Evolutionary conservation across 768 basidiomycete species (phyloP), one percentile per base, ranked within the genome.

Genomic region (Terana coerulea): DNA sequence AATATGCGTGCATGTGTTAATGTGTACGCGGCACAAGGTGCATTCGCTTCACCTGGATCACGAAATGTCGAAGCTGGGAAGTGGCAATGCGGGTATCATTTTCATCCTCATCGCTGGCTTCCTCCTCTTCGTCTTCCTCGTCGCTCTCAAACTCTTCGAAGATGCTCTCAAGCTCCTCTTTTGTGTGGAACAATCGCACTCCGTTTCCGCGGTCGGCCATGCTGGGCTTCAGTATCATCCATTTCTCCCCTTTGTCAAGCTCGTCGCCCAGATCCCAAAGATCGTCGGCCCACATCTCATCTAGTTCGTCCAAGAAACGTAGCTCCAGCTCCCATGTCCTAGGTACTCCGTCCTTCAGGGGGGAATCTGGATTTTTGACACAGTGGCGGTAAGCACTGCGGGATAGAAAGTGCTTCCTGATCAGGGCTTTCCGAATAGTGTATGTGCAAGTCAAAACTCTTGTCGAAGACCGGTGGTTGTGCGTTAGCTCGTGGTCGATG

Each of bases 181-280:
- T 87, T 49, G 78, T 85, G 47, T 86, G 81, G 69, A 99, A 98
- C 41, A 99, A 70, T 39, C 94, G 72, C 57, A 99, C 94, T 2
- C 95, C 97, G 77, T 92, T 91, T 11, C 94, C 97, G 44, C 92
- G 80, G 71, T 98, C 95, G 1, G 94, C 87, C 90, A 99, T 95
- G 15, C 93, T 91, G 40, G 97, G 95, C 71, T 99, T 99, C 46
- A 99, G 70, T 54, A 99, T 95, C 80, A 86, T 98, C 95, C 95
- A 98, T 44, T 59, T 72, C 15, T 57, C 51, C 3, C 30, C 52
- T 31, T 53, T 55, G 19, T 83, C 77, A 26, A 97, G 75, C 17
- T 75, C 71, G 39, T 77, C 68, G 5, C 79, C 82, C 12, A 98
- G 78, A 44, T 97, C 94, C 77, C 85, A 98, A 29, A 98, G 77